Percentiles rank a stretch among this genome's conserved stretches.
Evolutionary conservation across 495 filamentous ascomycete species (phyloP).

Genomic region (Penicillium cinerascens): DNA sequence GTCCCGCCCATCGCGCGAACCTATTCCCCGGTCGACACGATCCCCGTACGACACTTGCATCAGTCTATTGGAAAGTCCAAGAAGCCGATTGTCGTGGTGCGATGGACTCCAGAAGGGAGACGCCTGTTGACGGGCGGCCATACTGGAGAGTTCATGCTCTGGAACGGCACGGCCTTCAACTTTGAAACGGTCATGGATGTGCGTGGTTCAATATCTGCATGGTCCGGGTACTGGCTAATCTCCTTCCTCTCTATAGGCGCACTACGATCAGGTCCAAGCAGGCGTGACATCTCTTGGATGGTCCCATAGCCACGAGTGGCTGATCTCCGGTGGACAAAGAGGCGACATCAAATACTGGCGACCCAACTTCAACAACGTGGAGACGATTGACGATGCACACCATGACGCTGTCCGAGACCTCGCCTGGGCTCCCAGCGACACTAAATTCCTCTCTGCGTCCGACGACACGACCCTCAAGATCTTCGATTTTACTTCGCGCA

Average conservation of each 20-base stretch:
- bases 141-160: conserved; percentile 96
- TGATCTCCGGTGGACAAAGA: conserved; percentile 92
- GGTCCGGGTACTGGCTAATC: neutral
- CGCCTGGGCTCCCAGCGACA: conserved; percentile 88
- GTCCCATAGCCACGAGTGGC: conserved; percentile 94
- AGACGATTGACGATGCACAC: conserved; percentile 89
- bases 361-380: conserved; percentile 98
- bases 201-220: conserved; percentile 14
- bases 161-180: conserved; percentile 98
- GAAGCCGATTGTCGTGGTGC: conserved; percentile 93
- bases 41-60: conserved; percentile 87
- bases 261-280: conserved; percentile 66
- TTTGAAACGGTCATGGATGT: conserved; percentile 98
- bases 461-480: conserved; percentile 93
- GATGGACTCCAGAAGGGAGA: conserved; percentile 95
- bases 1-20: conserved; percentile 75
- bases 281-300: conserved; percentile 85
- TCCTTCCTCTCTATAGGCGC: conserved; percentile 51
- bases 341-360: conserved; percentile 98
- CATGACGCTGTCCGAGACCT: conserved; percentile 84
- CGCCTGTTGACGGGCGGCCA: conserved; percentile 87
- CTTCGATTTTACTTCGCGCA: conserved; percentile 88
- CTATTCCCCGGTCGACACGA: conserved; percentile 70
- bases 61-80: conserved; percentile 97
- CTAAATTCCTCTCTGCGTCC: conserved; percentile 92